Evolutionary conservation across 2,329 filamentous ascomycete species (phyloP).

Genomic region (Xylaria sp.): DNA sequence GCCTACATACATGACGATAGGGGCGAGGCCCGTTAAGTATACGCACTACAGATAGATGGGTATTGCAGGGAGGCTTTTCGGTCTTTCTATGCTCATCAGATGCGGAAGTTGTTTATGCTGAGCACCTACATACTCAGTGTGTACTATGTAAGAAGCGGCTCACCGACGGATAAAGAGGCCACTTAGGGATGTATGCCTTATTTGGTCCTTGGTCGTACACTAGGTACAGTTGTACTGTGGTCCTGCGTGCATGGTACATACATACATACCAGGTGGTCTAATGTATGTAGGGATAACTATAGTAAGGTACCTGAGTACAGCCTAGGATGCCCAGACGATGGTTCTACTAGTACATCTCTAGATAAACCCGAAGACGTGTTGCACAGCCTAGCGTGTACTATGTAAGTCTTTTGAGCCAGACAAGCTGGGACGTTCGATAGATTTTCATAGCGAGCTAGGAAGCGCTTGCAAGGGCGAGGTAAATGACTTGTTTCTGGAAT

Average conservation of each 20-base stretch:
- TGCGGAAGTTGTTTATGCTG: conserved; percentile 12
- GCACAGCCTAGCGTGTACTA: background rate
- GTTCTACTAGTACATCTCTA: conserved; percentile 10
- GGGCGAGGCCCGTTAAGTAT: background rate
- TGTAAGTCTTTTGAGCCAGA: background rate
- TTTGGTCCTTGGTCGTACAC: background rate
- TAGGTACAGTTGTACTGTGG: background rate
- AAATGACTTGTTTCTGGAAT: conserved; percentile 28
- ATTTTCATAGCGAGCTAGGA: conserved; percentile 15
- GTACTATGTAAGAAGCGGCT: conserved; percentile 8
- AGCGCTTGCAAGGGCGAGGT: conserved; percentile 27
- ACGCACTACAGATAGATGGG: background rate
- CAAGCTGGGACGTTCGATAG: conserved; percentile 5
- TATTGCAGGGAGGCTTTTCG: conserved; percentile 13
- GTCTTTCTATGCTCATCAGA: conserved; percentile 2
- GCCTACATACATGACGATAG: background rate
- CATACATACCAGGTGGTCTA: background rate
- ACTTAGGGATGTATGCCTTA: background rate
- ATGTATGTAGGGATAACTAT: background rate
- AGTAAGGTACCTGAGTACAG: conserved; percentile 6
- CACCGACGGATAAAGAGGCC: conserved; percentile 22
- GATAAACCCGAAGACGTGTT: conserved; percentile 17
- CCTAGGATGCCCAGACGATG: conserved; percentile 10
- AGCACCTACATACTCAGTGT: background rate
- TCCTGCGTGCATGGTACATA: background rate